Base-by-base conservation (phyloP, 345 rosid genomes). In the Eucalyptus lansdowneana region DNA sequence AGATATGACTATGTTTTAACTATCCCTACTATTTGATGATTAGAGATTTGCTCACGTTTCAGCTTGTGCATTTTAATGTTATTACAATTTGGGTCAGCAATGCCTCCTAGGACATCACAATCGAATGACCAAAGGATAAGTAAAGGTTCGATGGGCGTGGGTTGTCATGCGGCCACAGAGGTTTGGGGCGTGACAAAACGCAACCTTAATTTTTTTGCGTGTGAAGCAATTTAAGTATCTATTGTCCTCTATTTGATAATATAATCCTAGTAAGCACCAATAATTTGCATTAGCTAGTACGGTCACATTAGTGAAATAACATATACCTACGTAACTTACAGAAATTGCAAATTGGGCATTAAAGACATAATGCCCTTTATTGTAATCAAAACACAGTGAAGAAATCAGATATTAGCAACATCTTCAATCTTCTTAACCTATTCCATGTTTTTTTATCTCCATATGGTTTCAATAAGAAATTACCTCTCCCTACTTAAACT, bases 81-180 rank as follows among this genome's bases (percentile, higher is more conserved):
- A 53, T 53, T 53, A 53, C 58, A 2, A 53, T 53, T 53, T 53
- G 58, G 10, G 24, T 53, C 58, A 4, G 4, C 11, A 0, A 53
- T 8, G 5, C 25, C 25, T 21, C 58, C 11, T 53, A 1, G 58
- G 58, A 53, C 1, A 1, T 53, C 58, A 1, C 58, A 53, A 3
- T 53, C 1, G 2, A 53, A 19, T 53, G 58, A 53, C 11, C 25
- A 19, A 53, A 53, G 10, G 58, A 53, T 19, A 53, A 53, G 58
- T 19, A 53, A 19, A 53, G 11, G 5, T 53, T 53, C 5, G 2
- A 53, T 53, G 58, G 58, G 58, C 5, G 0, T 7, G 24, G 58
- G 25, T 53, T 53, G 25, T 53, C 11, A 21, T 21, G 10, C 0
- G 11, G 5, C 25, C 2, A 0, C 21, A 21, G 58, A 19, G 58